These are phyloP conservation scores for Phytopythium cucurbitacearum DNA, from an alignment of 352 stramenopile species.

Conservation along the genomic window DNA sequence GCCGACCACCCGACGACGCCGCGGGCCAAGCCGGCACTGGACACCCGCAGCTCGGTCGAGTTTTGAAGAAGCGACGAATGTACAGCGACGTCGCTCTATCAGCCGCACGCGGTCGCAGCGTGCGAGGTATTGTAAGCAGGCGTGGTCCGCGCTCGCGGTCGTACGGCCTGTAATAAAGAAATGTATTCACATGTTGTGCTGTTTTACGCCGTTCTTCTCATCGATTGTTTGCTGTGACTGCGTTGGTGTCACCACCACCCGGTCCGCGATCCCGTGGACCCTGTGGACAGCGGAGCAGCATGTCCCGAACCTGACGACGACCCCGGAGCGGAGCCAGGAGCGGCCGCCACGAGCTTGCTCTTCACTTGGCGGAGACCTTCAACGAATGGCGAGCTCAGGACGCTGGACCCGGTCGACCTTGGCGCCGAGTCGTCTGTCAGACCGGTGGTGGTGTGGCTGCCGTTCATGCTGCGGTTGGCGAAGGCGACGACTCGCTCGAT, in stretches of 20 bases:
- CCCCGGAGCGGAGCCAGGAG: conserved; percentile 3
- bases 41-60: conserved; percentile 46
- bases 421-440: too few species aligned
- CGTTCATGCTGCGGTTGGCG: conserved; percentile 26
- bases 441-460: conserved; percentile 11
- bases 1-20: conserved; percentile 13
- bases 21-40: conserved; percentile 10
- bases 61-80: conserved; percentile 28
- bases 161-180: too few species aligned
- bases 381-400: conserved; percentile 8
- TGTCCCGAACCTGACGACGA: conserved; percentile 8
- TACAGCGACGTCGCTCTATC: too few species aligned
- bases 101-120: too few species aligned
- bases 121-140: too few species aligned
- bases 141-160: too few species aligned
- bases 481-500: conserved; percentile 61
- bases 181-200: too few species aligned
- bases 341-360: conserved; percentile 22
- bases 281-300: conserved; percentile 22
- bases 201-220: too few species aligned
- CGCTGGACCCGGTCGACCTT: conserved; percentile 4
- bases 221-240: background rate
- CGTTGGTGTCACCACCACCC: conserved; percentile 27
- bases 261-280: conserved; percentile 11
- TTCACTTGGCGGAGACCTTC: conserved; percentile 48